Conservation (phyloP, 2,329 filamentous ascomycete species). For the Aspergillus texensis region DNA sequence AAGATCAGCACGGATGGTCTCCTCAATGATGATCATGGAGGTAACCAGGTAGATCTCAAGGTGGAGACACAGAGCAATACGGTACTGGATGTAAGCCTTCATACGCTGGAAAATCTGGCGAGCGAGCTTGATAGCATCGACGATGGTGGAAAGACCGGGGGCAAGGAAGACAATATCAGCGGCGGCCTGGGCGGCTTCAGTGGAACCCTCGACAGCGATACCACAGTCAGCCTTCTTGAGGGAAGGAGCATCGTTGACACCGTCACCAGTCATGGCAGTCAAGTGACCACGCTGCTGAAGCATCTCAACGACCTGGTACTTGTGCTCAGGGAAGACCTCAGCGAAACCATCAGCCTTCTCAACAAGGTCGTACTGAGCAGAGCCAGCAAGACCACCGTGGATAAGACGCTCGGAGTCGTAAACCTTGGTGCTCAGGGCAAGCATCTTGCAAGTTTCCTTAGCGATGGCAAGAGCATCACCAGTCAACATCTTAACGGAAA, state of each 20-base stretch:
- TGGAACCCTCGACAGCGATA: constrained; percentile 72
- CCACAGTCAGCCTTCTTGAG: constrained; percentile 75
- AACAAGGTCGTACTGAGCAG: constrained; percentile 74
- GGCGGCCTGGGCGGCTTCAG: constrained; percentile 71
- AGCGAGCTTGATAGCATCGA: constrained; percentile 72
- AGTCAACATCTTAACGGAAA: constrained; percentile 80
- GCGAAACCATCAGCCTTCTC: constrained; percentile 75
- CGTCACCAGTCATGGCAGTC: constrained; percentile 76
- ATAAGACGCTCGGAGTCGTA: constrained; percentile 80
- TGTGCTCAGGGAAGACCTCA: constrained; percentile 75
- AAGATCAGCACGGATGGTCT: constrained; percentile 71
- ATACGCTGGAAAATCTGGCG: constrained; percentile 78
- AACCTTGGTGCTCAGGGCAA: constrained; percentile 76
- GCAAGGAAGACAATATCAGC: constrained; percentile 76
- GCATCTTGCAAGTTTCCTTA: constrained; percentile 82
- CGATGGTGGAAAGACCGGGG: constrained; percentile 70
- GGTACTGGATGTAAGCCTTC: constrained; percentile 78
- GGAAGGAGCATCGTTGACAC: constrained; percentile 74
- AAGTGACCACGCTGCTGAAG: constrained; percentile 72
- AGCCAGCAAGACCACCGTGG: constrained; percentile 72
- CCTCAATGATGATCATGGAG: constrained; percentile 79
- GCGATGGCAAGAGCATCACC: constrained; percentile 79
- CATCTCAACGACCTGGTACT: constrained; percentile 77
- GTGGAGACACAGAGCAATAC: constrained; percentile 73
- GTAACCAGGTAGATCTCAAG: constrained; percentile 76